A percentile compares a stretch with the other conserved stretches of the same genome.
phyloP scores from a whole-genome alignment of 106 monocot species.

The Apostasia ramifera region DNA sequence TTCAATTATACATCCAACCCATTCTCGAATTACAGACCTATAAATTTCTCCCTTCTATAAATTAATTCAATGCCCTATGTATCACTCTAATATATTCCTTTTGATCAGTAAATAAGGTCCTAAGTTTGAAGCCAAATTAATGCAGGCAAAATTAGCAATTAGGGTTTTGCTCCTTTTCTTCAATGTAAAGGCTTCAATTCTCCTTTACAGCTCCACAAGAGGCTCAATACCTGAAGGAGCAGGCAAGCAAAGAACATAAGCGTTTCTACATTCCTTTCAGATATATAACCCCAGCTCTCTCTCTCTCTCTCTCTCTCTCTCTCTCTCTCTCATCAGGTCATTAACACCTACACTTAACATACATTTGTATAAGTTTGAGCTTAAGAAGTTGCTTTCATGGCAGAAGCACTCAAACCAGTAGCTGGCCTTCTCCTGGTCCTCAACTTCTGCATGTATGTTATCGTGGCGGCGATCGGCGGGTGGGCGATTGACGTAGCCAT shows the following conservation, averaged over 20 bases:
- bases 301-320: too few species aligned
- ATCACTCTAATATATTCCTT: too few species aligned
- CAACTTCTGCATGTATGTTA: conserved; percentile 74
- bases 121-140: too few species aligned
- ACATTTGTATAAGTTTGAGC: background rate
- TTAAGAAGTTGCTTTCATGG: background rate
- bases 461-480: conserved; percentile 51
- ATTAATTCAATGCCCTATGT: too few species aligned
- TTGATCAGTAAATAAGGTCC: too few species aligned
- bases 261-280: background rate
- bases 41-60: too few species aligned
- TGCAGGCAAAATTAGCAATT: background rate
- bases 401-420: conserved; percentile 20
- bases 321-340: background rate
- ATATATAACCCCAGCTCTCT: background rate
- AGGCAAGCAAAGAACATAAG: conserved; percentile 22
- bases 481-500: conserved; percentile 74
- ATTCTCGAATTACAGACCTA: too few species aligned
- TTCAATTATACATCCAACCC: too few species aligned
- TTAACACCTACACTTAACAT: background rate
- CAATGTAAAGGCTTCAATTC: background rate
- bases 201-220: background rate
- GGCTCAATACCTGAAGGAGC: background rate
- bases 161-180: conserved; percentile 10
- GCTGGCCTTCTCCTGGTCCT: conserved; percentile 51